A percentile compares a stretch with the other conserved stretches of the same genome.
phyloP scores from a whole-genome alignment of 2,329 filamentous ascomycete species.

The Aspergillus arachidicola region DNA sequence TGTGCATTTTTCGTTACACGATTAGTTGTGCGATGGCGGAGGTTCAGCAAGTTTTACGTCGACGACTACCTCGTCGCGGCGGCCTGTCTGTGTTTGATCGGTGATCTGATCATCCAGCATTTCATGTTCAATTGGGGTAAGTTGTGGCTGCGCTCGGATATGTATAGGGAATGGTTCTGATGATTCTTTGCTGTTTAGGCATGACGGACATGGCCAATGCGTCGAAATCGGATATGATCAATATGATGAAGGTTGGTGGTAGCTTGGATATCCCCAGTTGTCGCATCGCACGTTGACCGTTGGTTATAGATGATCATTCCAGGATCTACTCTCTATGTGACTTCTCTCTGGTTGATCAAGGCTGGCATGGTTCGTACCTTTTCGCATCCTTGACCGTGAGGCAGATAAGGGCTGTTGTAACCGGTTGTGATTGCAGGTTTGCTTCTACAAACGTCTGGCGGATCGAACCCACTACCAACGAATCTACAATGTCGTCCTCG shows the following conservation, averaged over 20 bases:
- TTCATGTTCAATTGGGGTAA: slow-evolving; percentile 25
- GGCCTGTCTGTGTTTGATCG: slow-evolving; percentile 19
- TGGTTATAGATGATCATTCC: slow-evolving; percentile 24
- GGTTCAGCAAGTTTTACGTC: slow-evolving; percentile 21
- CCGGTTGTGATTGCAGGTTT: not conserved
- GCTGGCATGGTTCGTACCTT: slow-evolving; percentile 19
- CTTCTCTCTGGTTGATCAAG: slow-evolving; percentile 27
- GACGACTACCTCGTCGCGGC: slow-evolving; percentile 19
- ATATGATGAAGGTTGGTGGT: slow-evolving; percentile 21
- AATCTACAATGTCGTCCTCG: slow-evolving; percentile 22
- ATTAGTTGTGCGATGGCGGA: slow-evolving; percentile 17
- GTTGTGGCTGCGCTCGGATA: not conserved
- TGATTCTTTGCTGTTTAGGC: slow-evolving; percentile 8
- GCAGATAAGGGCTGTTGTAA: not conserved
- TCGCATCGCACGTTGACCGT: not conserved
- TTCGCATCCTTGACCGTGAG: not conserved
- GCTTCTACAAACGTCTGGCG: slow-evolving; percentile 26
- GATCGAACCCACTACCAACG: slow-evolving; percentile 23
- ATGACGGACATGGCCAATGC: slow-evolving; percentile 21
- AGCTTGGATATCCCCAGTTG: not conserved
- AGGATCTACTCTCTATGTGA: slow-evolving; percentile 25
- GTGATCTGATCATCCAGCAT: slow-evolving; percentile 23
- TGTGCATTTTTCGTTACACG: slow-evolving; percentile 19
- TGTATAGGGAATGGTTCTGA: not conserved
- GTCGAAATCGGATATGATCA: slow-evolving; percentile 14